A percentile compares a stretch with the other conserved stretches of the same genome.
phyloP scores from a whole-genome alignment of 805 yeast species.

The Yueomyces sp. region DNA sequence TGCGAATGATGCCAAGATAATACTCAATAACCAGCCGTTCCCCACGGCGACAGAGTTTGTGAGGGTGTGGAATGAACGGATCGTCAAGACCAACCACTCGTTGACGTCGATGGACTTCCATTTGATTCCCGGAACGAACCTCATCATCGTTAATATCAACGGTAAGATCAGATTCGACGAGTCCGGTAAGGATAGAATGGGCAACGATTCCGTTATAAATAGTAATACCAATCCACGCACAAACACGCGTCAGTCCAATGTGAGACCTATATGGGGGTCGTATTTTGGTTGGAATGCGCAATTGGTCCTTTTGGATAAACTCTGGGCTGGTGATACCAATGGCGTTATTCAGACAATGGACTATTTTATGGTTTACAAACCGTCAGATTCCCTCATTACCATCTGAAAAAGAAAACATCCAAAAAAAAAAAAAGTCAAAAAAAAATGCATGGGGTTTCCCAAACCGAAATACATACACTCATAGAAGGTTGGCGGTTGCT shows the following conservation, averaged over 20 bases:
- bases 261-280: conserved; percentile 51
- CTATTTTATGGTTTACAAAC: conserved; percentile 53
- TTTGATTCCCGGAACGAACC: conserved; percentile 50
- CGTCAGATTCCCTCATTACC: conserved; percentile 34
- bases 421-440: not conserved
- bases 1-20: conserved; percentile 12
- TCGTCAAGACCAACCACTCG: conserved; percentile 42
- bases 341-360: conserved; percentile 41
- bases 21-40: conserved; percentile 21
- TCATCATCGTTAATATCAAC: conserved; percentile 35
- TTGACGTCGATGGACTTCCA: conserved; percentile 56
- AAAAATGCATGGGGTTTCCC: not conserved
- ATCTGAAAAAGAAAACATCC: conserved; percentile 1
- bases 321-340: conserved; percentile 24
- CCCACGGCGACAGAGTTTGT: conserved; percentile 18
- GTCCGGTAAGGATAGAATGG: conserved; percentile 51
- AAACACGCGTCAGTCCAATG: conserved; percentile 9
- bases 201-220: conserved; percentile 45
- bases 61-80: conserved; percentile 20
- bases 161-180: conserved; percentile 66
- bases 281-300: conserved; percentile 56
- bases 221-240: conserved; percentile 4
- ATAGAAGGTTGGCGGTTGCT: not conserved
- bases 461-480: too few species aligned
- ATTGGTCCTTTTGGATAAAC: conserved; percentile 40